Evolutionary conservation across 805 yeast species (phyloP).

Genomic region (Candida fluviatilis): DNA sequence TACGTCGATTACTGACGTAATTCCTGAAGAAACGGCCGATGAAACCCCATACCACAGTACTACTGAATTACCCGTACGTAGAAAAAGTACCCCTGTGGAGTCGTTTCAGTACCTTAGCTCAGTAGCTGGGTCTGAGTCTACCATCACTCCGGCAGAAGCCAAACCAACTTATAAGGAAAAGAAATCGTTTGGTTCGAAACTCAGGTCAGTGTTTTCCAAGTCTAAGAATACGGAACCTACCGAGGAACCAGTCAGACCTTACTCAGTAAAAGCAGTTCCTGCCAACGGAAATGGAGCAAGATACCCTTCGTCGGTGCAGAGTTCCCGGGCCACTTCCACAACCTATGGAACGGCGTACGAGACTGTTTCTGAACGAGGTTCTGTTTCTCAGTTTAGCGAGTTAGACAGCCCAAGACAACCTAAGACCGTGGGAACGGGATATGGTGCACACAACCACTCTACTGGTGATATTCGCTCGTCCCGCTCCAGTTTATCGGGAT

Average conservation of each 20-base stretch:
- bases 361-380: background rate
- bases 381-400: background rate
- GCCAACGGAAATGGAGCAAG: background rate
- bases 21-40: too few relatives aligned
- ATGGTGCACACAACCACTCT: conserved; percentile 1
- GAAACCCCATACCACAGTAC: too few relatives aligned
- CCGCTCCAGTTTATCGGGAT: conserved; percentile 19
- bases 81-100: too few relatives aligned
- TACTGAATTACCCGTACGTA: too few relatives aligned
- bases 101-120: conserved; percentile 14
- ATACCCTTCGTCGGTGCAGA: background rate
- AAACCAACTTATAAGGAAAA: background rate
- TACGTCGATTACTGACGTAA: conserved; percentile 7
- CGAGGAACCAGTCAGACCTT: too few relatives aligned
- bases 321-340: background rate
- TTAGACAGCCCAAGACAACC: background rate
- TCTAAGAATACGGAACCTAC: too few relatives aligned
- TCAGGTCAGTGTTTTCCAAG: conserved; percentile 4
- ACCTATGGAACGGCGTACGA: background rate
- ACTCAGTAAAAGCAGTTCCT: background rate
- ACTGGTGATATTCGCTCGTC: conserved; percentile 15
- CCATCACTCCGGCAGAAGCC: too few relatives aligned
- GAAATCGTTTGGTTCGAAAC: conserved; percentile 4
- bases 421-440: background rate
- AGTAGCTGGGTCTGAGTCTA: conserved; percentile 7